These are phyloP conservation scores for Capsicum pubescens DNA, from an alignment of 257 asterid genomes.

Conservation along the genomic window DNA sequence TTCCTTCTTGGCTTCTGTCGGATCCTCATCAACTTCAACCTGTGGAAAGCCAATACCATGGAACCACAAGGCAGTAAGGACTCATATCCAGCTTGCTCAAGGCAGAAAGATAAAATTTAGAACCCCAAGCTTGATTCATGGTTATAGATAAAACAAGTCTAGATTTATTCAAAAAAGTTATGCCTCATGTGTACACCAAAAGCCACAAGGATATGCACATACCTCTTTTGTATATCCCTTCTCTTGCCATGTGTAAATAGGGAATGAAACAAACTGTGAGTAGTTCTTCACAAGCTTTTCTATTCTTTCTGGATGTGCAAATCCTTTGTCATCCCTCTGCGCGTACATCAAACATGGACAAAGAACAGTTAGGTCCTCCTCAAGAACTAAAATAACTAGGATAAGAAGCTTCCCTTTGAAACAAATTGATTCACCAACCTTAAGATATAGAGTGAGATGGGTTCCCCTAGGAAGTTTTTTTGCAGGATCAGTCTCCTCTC, in stretches of 20 bases:
- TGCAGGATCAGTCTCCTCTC: conserved; percentile 91
- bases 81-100: conserved; percentile 28
- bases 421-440: conserved; percentile 52
- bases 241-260: conserved; percentile 98
- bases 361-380: background rate
- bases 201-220: background rate
- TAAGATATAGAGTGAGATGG: conserved; percentile 85
- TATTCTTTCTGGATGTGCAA: conserved; percentile 91
- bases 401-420: background rate
- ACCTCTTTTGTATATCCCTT: conserved; percentile 98
- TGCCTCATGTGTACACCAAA: background rate
- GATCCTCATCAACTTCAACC: conserved; percentile 96
- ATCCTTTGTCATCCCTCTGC: conserved; percentile 92
- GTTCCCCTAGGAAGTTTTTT: conserved; percentile 92
- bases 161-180: background rate
- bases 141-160: background rate
- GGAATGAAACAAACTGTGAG: conserved; percentile 95
- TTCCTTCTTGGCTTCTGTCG: conserved; percentile 69
- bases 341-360: conserved; percentile 28
- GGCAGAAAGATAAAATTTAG: background rate
- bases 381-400: background rate
- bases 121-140: background rate
- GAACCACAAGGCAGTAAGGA: conserved; percentile 11
- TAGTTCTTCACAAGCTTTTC: conserved; percentile 91
- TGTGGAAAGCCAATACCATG: conserved; percentile 39